phyloP scores from a whole-genome alignment of 2,329 filamentous ascomycete species.

The Epichloe gansuensis region DNA sequence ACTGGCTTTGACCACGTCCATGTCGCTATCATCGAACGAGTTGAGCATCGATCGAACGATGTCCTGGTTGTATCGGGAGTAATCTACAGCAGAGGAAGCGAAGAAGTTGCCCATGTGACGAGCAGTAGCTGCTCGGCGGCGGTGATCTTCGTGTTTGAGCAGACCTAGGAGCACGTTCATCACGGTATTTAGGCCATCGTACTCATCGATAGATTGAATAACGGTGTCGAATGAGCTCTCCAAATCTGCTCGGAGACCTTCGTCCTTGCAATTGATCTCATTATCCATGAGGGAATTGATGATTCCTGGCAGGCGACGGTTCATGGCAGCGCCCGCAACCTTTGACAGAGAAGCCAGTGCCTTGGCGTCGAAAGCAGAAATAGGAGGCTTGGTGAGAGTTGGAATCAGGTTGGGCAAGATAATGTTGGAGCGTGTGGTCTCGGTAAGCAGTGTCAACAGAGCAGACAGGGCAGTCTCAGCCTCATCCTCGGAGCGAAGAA shows the following conservation, averaged over 20 bases:
- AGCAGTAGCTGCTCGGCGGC: conserved; percentile 64
- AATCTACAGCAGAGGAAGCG: conserved; percentile 65
- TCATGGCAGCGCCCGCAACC: conserved; percentile 85
- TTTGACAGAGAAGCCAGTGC: conserved; percentile 85
- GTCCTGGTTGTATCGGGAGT: conserved; percentile 91
- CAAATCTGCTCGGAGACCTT: conserved; percentile 59
- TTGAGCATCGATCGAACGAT: conserved; percentile 82
- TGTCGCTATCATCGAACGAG: conserved; percentile 80
- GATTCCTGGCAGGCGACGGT: conserved; percentile 74
- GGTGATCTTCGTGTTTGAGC: conserved; percentile 86
- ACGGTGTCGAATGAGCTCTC: conserved; percentile 77
- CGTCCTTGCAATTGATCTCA: conserved; percentile 65
- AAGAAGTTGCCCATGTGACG: conserved; percentile 81
- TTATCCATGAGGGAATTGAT: conserved; percentile 92
- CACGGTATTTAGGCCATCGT: conserved; percentile 83
- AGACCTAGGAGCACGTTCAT: conserved; percentile 88
- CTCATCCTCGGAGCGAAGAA: conserved; percentile 74
- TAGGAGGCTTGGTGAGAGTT: conserved; percentile 78
- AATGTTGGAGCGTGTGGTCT: conserved; percentile 86
- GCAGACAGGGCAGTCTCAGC: conserved; percentile 89
- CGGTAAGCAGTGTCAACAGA: conserved; percentile 84
- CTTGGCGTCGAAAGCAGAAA: conserved; percentile 87
- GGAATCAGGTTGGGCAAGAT: conserved; percentile 94
- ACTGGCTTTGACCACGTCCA: conserved; percentile 72
- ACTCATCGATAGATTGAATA: conserved; percentile 86